phyloP scores from a whole-genome alignment of 768 basidiomycete genomes.

The Pleurotus citrinopileatus region DNA sequence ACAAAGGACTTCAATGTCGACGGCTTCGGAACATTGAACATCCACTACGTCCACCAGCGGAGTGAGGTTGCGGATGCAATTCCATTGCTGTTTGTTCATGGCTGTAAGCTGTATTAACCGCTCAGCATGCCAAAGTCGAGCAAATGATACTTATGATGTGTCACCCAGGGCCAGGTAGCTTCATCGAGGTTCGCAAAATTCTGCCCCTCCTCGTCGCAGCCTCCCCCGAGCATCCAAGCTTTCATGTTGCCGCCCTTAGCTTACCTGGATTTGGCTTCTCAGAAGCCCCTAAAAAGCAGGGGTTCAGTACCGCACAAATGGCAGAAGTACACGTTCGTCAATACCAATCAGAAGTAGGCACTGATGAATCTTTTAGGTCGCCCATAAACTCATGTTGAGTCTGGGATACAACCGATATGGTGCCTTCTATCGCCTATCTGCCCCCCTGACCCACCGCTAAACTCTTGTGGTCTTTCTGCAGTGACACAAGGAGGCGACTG shows the following conservation, averaged over 20 bases:
- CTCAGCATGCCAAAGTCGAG: not conserved
- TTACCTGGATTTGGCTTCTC: conserved; percentile 65
- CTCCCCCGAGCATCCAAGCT: conserved; percentile 45
- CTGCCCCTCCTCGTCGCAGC: conserved; percentile 47
- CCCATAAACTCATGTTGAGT: conserved; percentile 45
- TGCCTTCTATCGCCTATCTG: conserved; percentile 11
- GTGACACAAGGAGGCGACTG: conserved; percentile 41
- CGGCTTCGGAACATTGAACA: conserved; percentile 39
- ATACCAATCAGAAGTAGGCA: not conserved
- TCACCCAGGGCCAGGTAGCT: conserved; percentile 56
- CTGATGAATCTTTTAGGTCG: conserved; percentile 25
- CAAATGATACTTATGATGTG: not conserved
- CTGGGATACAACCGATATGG: conserved; percentile 49
- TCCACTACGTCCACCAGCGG: conserved; percentile 53
- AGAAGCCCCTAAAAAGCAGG: conserved; percentile 47
- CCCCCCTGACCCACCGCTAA: not conserved
- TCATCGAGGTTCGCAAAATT: conserved; percentile 57
- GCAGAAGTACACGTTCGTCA: conserved; percentile 34
- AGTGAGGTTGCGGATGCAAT: conserved; percentile 38
- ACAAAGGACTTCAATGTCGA: conserved; percentile 47
- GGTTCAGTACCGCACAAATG: conserved; percentile 46
- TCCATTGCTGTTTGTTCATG: conserved; percentile 54
- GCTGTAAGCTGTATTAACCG: conserved; percentile 28
- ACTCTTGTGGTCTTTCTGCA: conserved; percentile 16
- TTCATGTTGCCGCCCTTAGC: conserved; percentile 61